Evolutionary conservation across 208 protist species (phyloP).

Genomic region (Crithidia mellificae): DNA sequence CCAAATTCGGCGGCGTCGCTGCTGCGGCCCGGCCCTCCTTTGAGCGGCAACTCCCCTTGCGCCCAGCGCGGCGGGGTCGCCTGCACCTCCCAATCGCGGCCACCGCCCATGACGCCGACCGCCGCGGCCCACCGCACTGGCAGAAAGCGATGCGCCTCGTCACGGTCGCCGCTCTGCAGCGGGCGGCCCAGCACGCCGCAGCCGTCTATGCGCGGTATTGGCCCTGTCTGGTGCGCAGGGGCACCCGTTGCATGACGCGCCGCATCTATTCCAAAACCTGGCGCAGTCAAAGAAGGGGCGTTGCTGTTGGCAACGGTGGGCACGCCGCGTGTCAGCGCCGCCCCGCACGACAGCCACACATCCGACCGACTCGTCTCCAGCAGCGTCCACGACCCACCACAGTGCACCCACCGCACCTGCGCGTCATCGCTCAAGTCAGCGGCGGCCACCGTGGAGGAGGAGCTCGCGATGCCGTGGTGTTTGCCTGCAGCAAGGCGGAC

Average conservation of each 20-base stretch:
- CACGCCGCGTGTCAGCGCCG: constrained; percentile 41
- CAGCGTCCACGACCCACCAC: constrained; percentile 49
- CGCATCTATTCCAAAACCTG: no score
- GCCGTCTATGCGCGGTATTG: constrained; percentile 37
- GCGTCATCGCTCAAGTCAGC: constrained; percentile 10
- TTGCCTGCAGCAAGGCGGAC: constrained; percentile 10
- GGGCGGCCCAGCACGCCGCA: constrained; percentile 50
- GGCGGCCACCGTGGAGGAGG: constrained; percentile 6
- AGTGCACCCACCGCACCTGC: constrained; percentile 36
- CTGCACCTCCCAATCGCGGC: no score
- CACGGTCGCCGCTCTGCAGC: constrained; percentile 3
- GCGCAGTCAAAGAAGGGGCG: no score
- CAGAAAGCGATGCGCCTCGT: constrained; percentile 22
- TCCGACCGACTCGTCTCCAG: constrained; percentile 27
- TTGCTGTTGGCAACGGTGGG: no score
- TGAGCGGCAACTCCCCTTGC: neutral
- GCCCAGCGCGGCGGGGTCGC: no score
- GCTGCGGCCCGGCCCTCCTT: constrained; percentile 1
- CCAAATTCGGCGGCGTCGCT: neutral
- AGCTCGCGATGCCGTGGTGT: constrained; percentile 27
- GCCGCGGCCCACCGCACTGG: constrained; percentile 21
- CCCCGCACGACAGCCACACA: constrained; percentile 56
- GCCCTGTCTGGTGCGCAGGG: no score
- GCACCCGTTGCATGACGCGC: constrained; percentile 2
- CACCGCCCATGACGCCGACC: no score